Base-by-base conservation (phyloP, 73 alveolate genomes). In the Paramecium sonneborni region DNA sequence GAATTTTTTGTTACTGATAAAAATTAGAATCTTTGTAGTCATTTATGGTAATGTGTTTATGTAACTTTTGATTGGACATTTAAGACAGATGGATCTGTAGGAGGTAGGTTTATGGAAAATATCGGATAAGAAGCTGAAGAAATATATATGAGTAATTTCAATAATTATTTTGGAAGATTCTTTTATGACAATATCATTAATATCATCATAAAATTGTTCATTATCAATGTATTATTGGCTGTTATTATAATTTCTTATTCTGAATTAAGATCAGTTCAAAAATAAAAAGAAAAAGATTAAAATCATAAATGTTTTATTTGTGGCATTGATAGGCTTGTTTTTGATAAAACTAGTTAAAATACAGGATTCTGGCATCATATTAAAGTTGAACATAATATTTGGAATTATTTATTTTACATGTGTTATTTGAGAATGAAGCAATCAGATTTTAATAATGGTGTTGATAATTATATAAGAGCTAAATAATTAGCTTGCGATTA, bases 31-130 rank as follows among this genome's bases (percentile, higher is more conserved):
- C 24, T 39, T 10, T 90, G 95, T 26, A 48, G 37, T 24, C 6
- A 93, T 5, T 21, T 90, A 24, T 85, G 86, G 76, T 6, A 34
- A 41, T 90, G 95, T 28, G 48, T 90, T 85, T 1, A 3, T 20
- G 88, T 52, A 6, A 92, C 88, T 14, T 72, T 90, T 90, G 95
- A 90, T 90, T 72, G 88, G 88, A 92, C 93, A n/a, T 76, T 90
- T 12, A 90, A 90, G 26, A 85, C 87, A 6, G 70, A 48, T 52
- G 95, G 95, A 20, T 68, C 93, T 9, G 56, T 90, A 1, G 95
- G 95, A 24, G 41, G 70, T 7, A 67, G 69, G 11, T 82, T 90
- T 23, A 92, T 28, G 32, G 26, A 58, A 48, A 41, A 86, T 55
- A 48, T 82, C 14, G 74, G 86, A 37, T 11, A 91, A 26, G 0